Evolutionary conservation across 305 asterid species (phyloP).

Genomic region (Fraxinus platypoda): DNA sequence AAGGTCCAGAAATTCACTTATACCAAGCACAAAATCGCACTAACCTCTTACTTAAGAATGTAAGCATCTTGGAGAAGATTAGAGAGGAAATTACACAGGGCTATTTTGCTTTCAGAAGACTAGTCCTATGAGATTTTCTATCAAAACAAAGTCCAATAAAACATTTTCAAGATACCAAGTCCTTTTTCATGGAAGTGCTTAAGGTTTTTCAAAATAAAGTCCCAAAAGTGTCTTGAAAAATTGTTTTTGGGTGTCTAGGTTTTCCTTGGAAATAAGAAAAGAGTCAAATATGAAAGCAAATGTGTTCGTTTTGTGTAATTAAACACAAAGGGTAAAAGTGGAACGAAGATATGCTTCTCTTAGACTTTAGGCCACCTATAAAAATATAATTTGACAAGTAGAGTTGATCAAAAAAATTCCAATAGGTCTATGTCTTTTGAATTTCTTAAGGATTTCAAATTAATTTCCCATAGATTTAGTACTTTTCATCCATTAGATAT

Average conservation of each 20-base stretch:
- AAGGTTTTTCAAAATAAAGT: not conserved
- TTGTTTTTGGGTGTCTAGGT: not conserved
- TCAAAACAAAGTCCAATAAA: not conserved
- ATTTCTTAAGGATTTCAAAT: not conserved
- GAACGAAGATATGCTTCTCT: not conserved
- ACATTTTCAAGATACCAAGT: not conserved
- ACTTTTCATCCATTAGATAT: not conserved
- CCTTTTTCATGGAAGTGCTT: not conserved
- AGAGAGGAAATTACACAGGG: not conserved
- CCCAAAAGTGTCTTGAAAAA: not conserved
- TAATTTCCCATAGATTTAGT: not conserved
- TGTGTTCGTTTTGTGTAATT: not conserved
- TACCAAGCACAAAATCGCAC: not conserved
- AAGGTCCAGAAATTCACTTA: not conserved
- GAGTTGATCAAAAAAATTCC: not conserved
- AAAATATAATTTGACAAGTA: not conserved
- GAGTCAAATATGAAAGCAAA: not conserved
- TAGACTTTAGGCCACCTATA: not conserved
- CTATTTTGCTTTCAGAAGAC: not conserved
- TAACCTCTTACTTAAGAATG: not conserved
- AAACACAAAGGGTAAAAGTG: not conserved
- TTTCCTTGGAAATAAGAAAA: not conserved
- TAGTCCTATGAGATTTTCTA: not conserved
- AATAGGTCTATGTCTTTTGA: not conserved
- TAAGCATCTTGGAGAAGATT: not conserved